Conservation (phyloP, 305 asterid genomes). For the Stenogyne calaminthoides region DNA sequence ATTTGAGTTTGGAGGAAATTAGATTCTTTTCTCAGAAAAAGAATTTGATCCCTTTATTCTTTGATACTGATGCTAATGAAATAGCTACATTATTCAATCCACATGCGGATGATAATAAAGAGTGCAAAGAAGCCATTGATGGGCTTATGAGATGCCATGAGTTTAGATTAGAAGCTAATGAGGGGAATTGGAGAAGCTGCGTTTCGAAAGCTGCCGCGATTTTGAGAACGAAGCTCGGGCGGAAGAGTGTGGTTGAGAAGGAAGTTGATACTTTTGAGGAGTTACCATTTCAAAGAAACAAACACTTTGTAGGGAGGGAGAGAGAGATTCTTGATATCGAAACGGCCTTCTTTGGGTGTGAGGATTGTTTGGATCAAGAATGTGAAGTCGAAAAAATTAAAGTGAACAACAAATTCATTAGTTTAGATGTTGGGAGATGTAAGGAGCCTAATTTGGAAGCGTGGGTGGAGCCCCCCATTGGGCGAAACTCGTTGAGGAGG, state of each 20-base stretch:
- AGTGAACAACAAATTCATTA: constrained; percentile 45
- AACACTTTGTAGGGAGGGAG: constrained; percentile 72
- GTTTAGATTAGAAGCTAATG: constrained; percentile 61
- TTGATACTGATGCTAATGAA: constrained; percentile 55
- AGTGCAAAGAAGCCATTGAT: constrained; percentile 70
- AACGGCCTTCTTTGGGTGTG: constrained; percentile 65
- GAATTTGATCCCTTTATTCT: constrained; percentile 80
- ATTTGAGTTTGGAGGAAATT: constrained; percentile 72
- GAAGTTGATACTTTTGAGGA: constrained; percentile 57
- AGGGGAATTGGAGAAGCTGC: constrained; percentile 75
- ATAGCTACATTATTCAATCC: constrained; percentile 38
- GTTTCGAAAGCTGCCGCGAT: constrained; percentile 63
- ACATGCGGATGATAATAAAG: constrained; percentile 51
- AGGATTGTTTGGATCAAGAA: constrained; percentile 61
- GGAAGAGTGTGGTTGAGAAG: constrained; percentile 67
- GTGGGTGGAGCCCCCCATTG: constrained; percentile 64
- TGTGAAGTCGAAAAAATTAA: constrained; percentile 34
- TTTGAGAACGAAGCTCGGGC: constrained; percentile 66
- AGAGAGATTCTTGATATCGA: constrained; percentile 70
- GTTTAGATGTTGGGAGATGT: constrained; percentile 67
- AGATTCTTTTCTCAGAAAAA: constrained; percentile 87
- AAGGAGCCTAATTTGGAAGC: constrained; percentile 71
- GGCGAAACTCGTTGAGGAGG: constrained; percentile 59
- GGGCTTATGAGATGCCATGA: constrained; percentile 66
- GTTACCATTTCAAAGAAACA: constrained; percentile 72